Evolutionary conservation across 768 basidiomycete species (phyloP), one percentile per base, ranked within the genome.

Genomic region (Podaxis sp.): DNA sequence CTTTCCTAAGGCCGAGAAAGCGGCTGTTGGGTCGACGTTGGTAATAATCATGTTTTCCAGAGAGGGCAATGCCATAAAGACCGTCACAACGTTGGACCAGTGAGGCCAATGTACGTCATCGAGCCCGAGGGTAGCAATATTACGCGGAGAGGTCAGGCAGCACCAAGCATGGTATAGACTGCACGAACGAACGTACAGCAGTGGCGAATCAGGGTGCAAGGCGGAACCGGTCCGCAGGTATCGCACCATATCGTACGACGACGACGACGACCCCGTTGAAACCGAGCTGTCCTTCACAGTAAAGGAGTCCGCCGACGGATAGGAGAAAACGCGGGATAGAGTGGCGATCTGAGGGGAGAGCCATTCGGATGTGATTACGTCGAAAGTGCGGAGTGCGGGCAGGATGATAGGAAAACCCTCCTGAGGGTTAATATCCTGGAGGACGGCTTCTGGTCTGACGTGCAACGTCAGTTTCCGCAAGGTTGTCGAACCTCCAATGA

Each of bases 321-420:
- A 70, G 4, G 66, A 60, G 57, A 76, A 74, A 17, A 68, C 41
- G 22, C 66, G 68, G 36, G 72, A 64, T 22, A 75, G 64, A 1
- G 63, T 54, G 0, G 69, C 65, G 13, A 75, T 66, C 30, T 66
- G 63, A n/a, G 50, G 41, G 20, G 74, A 66, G 13, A 75, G 66
- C 71, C 75, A 71, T 66, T 75, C 74, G 2, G 75, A 73, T 10
- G 74, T 74, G 56, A 71, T 66, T 6, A 75, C 61, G 13, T 68
- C 63, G 20, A 74, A 64, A 10, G 30, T 44, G 22, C 67, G 69
- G 44, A 76, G 60, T 3, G 68, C 66, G 15, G 75, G 74, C 2
- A 76, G 69, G 17, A 63, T 51, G 33, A 75, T 66, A 10, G 69
- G 68, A 24, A 28, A 41, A 12, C 65, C 58, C 4, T 65, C 58